These are phyloP conservation scores for Xanthoconium stramineum DNA, from an alignment of 768 basidiomycete species.

Conservation along the genomic window DNA sequence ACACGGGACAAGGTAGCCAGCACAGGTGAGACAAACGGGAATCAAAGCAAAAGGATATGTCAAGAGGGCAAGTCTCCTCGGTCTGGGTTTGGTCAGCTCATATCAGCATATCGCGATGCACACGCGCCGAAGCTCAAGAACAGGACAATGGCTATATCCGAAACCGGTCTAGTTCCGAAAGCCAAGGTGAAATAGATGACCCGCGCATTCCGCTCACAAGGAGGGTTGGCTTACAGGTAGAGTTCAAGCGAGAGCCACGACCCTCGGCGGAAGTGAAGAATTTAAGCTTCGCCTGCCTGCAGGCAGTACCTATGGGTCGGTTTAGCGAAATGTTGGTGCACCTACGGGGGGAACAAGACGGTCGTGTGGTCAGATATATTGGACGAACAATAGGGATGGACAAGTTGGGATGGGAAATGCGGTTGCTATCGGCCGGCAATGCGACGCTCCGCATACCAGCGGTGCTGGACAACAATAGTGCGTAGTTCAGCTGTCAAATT, in stretches of 20 bases:
- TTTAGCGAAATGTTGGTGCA: constrained; percentile 4
- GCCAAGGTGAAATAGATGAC: constrained; percentile 18
- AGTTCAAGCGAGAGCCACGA: constrained; percentile 7
- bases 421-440: constrained; percentile 13
- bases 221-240: constrained; percentile 1
- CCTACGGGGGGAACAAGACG: constrained; percentile 13
- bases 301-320: background rate
- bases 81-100: constrained; percentile 13
- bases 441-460: background rate
- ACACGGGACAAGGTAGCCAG: constrained; percentile 36
- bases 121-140: constrained; percentile 18
- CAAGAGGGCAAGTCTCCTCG: constrained; percentile 13
- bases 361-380: constrained; percentile 10
- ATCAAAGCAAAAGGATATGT: constrained; percentile 12
- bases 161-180: constrained; percentile 36
- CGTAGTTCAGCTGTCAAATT: constrained; percentile 10
- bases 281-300: constrained; percentile 17
- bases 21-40: constrained; percentile 22
- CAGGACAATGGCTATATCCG: constrained; percentile 34
- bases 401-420: constrained; percentile 15
- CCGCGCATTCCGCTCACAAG: constrained; percentile 16
- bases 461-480: constrained; percentile 22
- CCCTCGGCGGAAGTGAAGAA: constrained; percentile 16
- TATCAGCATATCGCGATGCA: constrained; percentile 16
- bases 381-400: constrained; percentile 27